phyloP scores from a whole-genome alignment of 495 filamentous ascomycete species.

The Parmelia sp. region DNA sequence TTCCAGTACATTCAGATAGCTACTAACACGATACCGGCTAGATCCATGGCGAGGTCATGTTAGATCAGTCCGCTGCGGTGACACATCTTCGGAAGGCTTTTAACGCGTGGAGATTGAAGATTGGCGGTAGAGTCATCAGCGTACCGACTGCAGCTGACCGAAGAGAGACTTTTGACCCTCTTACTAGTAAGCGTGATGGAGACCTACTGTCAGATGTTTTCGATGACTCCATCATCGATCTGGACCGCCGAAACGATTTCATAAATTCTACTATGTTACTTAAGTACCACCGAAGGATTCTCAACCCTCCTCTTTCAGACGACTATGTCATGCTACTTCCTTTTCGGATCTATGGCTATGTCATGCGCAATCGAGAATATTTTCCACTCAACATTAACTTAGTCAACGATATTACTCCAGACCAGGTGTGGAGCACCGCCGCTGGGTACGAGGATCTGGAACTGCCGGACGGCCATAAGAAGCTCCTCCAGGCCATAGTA shows the following conservation, averaged over 20 bases:
- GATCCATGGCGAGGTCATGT: constrained; percentile 4
- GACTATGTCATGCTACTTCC: constrained; percentile 4
- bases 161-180: neutral
- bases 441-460: constrained; percentile 1
- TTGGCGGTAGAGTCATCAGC: neutral
- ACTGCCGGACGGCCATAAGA: constrained; percentile 1
- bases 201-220: neutral
- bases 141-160: neutral
- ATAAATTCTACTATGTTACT: neutral
- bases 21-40: neutral
- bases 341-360: constrained; percentile 6
- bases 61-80: constrained; percentile 3
- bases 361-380: neutral
- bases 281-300: neutral
- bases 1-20: neutral
- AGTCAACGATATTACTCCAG: neutral
- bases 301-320: neutral
- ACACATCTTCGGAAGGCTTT: neutral
- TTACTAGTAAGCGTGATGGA: neutral
- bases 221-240: constrained; percentile 2
- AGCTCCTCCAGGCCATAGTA: constrained; percentile 9
- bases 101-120: neutral
- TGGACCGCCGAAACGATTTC: neutral
- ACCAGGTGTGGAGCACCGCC: neutral
- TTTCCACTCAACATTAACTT: neutral